Base-by-base conservation (phyloP, 2,329 filamentous ascomycete genomes). In the Coniochaeta ligniaria region DNA sequence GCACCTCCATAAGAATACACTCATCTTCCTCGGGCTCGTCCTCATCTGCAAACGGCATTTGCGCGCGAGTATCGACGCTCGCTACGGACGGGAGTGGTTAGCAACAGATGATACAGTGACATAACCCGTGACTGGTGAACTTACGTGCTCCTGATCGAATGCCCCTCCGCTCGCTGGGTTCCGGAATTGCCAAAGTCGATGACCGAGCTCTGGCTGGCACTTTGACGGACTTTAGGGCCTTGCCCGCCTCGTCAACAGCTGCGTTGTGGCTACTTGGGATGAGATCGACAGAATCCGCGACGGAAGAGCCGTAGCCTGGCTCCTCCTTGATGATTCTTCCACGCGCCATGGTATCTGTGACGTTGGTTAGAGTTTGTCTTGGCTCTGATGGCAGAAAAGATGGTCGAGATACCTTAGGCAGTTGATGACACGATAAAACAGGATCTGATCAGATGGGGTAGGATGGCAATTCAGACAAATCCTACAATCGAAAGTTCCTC, bases 1-100 rank as follows among this genome's bases (percentile, higher is more conserved):
- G 62, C 6, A 73, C 62, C 45, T 73, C 59, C 67, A 72, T 67
- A 20, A 74, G 61, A 0, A 73, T 38, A 1, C 63, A 57, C 6
- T 66, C 66, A 4, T 67, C 66, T 6, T 67, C 66, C 3, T 66
- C 65, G 7, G 68, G 65, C 1, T 63, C 63, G 9, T 60, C 59
- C 3, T 35, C n/a, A n/a, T n/a, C 45, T 14, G 43, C 50, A 16
- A 62, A 41, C 6, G 36, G 26, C 3, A 36, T 41, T 22, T 54
- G 59, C 22, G 26, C 57, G 1, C 63, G 61, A 47, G 70, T 73
- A 54, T 64, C 63, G 16, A 70, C 63, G 50, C 70, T 74, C 47
- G 71, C 71, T 73, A 62, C n/a, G n/a, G n/a, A 28, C 3, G 4
- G 38, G 54, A 3, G 31, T 57, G 17, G 17, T 52, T 52, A 52